Percentiles rank a stretch among this genome's conserved stretches.
Evolutionary conservation across 768 basidiomycete genomes (phyloP).

Genomic region (Mycena floridula): DNA sequence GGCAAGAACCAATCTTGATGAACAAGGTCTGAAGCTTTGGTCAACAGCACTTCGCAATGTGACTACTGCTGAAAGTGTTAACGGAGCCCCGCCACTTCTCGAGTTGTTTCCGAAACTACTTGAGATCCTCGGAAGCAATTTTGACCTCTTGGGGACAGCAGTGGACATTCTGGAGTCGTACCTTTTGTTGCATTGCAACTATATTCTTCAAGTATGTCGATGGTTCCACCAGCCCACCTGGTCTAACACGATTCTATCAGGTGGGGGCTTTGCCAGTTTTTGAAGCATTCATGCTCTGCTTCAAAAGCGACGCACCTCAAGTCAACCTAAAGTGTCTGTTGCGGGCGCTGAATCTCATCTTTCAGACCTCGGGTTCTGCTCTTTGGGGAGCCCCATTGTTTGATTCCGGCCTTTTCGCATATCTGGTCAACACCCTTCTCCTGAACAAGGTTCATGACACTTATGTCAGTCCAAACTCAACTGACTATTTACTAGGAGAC

Average conservation of each 20-base stretch:
- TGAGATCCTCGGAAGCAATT: conserved; percentile 54
- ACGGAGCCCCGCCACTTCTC: conserved; percentile 45
- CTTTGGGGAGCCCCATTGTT: conserved; percentile 75
- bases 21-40: conserved; percentile 78
- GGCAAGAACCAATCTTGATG: conserved; percentile 67
- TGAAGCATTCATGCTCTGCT: conserved; percentile 43
- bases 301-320: conserved; percentile 40
- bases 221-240: neutral
- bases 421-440: conserved; percentile 32
- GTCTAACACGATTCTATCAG: conserved; percentile 29
- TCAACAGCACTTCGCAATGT: conserved; percentile 62
- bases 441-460: neutral
- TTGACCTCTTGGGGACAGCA: conserved; percentile 69
- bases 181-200: conserved; percentile 59
- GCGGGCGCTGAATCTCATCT: conserved; percentile 48
- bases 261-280: conserved; percentile 51
- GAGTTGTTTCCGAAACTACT: conserved; percentile 63
- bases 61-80: conserved; percentile 38
- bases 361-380: conserved; percentile 56
- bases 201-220: conserved; percentile 54
- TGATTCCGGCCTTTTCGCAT: conserved; percentile 63
- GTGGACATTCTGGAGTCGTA: conserved; percentile 72
- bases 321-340: conserved; percentile 61
- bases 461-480: no score
- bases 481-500: conserved; percentile 23